Percentiles rank a stretch among this genome's conserved stretches.
Evolutionary conservation across 495 filamentous ascomycete genomes (phyloP).

Genomic region (Cryomyces antarcticus): DNA sequence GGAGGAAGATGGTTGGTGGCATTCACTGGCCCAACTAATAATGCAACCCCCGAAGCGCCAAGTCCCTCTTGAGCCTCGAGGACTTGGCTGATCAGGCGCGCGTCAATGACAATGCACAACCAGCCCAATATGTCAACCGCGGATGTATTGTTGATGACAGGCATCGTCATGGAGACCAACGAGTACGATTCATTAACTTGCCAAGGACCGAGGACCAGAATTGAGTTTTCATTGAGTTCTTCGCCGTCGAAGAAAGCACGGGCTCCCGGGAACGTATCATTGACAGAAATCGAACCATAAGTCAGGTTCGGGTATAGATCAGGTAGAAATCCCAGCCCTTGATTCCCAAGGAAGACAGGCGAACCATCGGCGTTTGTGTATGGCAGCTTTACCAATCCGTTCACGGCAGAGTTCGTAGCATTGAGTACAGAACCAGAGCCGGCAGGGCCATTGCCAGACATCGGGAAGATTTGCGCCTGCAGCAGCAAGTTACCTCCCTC

Average conservation of each 20-base stretch:
- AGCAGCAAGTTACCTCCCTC: constrained; percentile 30
- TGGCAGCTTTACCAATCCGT: constrained; percentile 32
- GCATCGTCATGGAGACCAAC: constrained; percentile 57
- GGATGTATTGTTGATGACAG: constrained; percentile 44
- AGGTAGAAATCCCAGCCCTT: constrained; percentile 42
- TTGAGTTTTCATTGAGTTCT: constrained; percentile 26
- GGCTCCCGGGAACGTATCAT: constrained; percentile 10
- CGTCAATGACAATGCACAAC: constrained; percentile 48
- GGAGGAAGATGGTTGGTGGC: constrained; percentile 40
- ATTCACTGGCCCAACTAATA: constrained; percentile 45
- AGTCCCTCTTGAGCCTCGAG: constrained; percentile 43
- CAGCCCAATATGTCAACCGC: constrained; percentile 44
- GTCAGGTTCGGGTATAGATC: constrained; percentile 57
- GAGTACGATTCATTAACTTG: constrained; percentile 47
- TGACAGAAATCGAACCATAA: constrained; percentile 15
- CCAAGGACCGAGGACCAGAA: constrained; percentile 48
- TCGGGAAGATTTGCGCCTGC: constrained; percentile 46
- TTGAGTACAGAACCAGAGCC: constrained; percentile 32
- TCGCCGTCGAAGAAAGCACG: constrained; percentile 17
- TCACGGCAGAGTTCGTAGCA: constrained; percentile 28
- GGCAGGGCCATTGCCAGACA: constrained; percentile 31
- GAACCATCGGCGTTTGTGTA: constrained; percentile 34
- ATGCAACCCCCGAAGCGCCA: constrained; percentile 39
- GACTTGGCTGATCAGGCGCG: constrained; percentile 34
- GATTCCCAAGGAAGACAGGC: constrained; percentile 31